These are phyloP conservation scores for Elongisporangium senticosum DNA, from an alignment of 352 stramenopile species.

Conservation along the genomic window DNA sequence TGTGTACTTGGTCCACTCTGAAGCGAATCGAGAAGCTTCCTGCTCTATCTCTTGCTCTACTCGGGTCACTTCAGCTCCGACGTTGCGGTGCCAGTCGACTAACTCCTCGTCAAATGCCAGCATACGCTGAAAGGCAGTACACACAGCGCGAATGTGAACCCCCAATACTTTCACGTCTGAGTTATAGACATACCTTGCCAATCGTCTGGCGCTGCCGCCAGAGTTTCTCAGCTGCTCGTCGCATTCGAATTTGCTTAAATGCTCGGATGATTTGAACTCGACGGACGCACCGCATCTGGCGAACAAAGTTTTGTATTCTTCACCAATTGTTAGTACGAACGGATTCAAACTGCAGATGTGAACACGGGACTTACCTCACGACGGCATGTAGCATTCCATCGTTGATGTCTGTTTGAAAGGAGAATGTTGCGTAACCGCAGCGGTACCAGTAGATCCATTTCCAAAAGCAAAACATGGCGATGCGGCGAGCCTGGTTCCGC, in stretches of 20 bases:
- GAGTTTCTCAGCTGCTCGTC: constrained; percentile 2
- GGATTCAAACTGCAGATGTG: background rate
- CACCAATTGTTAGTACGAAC: background rate
- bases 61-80: constrained; percentile 19
- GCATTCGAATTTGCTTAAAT: constrained; percentile 1
- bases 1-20: constrained; percentile 32
- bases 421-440: constrained; percentile 18
- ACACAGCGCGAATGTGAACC: background rate
- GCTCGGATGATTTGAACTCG: background rate
- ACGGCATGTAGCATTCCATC: constrained; percentile 4
- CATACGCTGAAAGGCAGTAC: constrained; percentile 1
- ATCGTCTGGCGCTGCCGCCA: background rate
- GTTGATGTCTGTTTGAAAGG: constrained; percentile 8
- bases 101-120: constrained; percentile 12
- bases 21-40: constrained; percentile 16
- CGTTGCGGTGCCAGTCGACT: constrained; percentile 25
- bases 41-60: constrained; percentile 14
- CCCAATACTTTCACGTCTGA: background rate
- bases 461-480: constrained; percentile 37
- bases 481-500: constrained; percentile 16
- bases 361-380: constrained; percentile 8
- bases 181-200: background rate
- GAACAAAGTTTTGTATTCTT: constrained; percentile 3
- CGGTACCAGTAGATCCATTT: constrained; percentile 21
- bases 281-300: background rate